Percentiles rank a stretch among this genome's conserved stretches.
phyloP scores from a whole-genome alignment of 805 yeast species.

The Teunomyces barrocoloradensis region DNA sequence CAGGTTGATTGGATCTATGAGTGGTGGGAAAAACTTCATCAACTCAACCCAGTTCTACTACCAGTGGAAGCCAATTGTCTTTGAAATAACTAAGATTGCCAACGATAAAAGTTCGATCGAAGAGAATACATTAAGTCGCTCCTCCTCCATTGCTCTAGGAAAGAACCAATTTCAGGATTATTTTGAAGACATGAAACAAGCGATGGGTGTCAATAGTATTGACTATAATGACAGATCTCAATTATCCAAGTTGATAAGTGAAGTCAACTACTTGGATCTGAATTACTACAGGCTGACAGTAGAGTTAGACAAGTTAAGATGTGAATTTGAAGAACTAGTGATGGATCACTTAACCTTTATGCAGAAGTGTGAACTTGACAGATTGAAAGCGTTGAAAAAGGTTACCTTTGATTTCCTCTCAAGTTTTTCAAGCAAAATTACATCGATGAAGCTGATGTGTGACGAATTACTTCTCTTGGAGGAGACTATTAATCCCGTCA shows the following conservation, averaged over 20 bases:
- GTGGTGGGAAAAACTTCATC: constrained; percentile 53
- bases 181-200: constrained; percentile 45
- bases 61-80: constrained; percentile 78
- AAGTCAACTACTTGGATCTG: constrained; percentile 56
- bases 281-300: constrained; percentile 46
- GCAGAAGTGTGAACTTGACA: constrained; percentile 80
- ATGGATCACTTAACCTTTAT: constrained; percentile 71
- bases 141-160: constrained; percentile 6
- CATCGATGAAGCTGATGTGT: constrained; percentile 54
- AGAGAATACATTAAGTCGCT: constrained; percentile 8
- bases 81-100: constrained; percentile 39
- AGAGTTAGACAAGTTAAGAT: constrained; percentile 62
- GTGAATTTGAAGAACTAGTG: constrained; percentile 69
- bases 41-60: constrained; percentile 71
- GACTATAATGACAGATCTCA: constrained; percentile 51
- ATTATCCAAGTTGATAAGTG: constrained; percentile 50
- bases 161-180: constrained; percentile 18
- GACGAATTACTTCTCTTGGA: constrained; percentile 64
- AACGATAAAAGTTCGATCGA: constrained; percentile 7
- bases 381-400: constrained; percentile 72
- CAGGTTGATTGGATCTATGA: constrained; percentile 61
- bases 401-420: constrained; percentile 72
- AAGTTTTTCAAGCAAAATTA: constrained; percentile 58
- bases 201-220: constrained; percentile 41
- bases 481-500: constrained; percentile 66